Base-by-base conservation (phyloP, 1,139 yeast species). In the Arxiozyma bovina region DNA sequence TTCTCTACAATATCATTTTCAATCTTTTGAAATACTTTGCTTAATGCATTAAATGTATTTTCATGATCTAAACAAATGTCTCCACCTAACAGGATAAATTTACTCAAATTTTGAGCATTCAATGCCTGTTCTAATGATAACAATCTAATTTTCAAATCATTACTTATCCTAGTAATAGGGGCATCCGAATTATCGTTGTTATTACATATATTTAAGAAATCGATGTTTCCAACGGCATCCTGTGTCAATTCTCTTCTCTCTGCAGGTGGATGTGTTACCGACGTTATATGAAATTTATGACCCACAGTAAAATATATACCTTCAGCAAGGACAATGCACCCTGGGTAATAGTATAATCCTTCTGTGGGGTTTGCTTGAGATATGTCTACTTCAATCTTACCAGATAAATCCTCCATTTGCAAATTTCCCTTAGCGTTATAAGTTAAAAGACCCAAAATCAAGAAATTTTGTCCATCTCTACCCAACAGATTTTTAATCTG, bases 231-330 rank as follows among this genome's bases (percentile, higher is more conserved):
- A 58, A 82, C 84, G 1, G 84, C 83, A 45, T 84, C 91, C 54
- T 83, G 67, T 0, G 94, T 77, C 1, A 65, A 68, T 18, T 78
- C 83, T 57, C 98, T 74, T 60, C 80, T 75, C 67, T 93, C 99
- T 2, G 90, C 85, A 0, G 95, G 91, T 1, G 99, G 99, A 57
- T 89, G 96, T 1, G 87, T 87, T 53, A 91, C 76, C 17, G 86
- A 79, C 42, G 87, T 78, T 1, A 87, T 96, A 59, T 85, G 82
- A 64, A 93, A 90, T 45, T 78, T 80, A 25, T 82, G 78, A 17
- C 75, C 73, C 7, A 81, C 83, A 0, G 88, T 79, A 63, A 87
- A 88, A 56, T 69, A 69, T 25, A 88, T 81, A 17, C 99, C 99
- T 65, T 90, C 96, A 48, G 86, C 86, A 4, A 91, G 74, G 0